Evolutionary conservation across 768 basidiomycete genomes (phyloP), one percentile per base, ranked within the genome.

Genomic region (Suillus subaureus): DNA sequence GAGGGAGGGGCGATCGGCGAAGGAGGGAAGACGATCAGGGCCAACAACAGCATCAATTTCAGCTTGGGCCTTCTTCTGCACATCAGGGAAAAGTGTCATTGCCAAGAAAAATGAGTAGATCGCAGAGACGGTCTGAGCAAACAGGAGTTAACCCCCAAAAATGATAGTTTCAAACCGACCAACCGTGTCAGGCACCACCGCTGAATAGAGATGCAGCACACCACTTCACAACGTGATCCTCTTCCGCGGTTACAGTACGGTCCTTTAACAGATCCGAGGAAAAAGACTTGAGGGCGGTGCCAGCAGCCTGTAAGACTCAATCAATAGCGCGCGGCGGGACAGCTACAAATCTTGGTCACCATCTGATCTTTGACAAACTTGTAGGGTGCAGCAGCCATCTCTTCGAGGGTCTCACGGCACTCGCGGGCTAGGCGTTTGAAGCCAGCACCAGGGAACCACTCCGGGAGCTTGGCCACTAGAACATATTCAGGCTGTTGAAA

Each of bases 111-210:
- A 75, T 2, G 70, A 64, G 45, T 69, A 52, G 18, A 67, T 31
- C 2, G 71, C 40, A 18, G 72, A 67, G 39, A 69, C 65, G 2
- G 61, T n/a, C 74, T 70, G 28, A 18, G 9, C 0, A 18, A 52
- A 70, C 26, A 1, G 28, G 16, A 21, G 2, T 23, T 2, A 7
- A 15, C 63, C 13, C 57, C 11, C 0, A 7, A 43, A 75, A 1
- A 23, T 15, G n/a, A 13, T 49, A 4, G 11, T 45, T 83, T 83
- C 1, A 81, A 72, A 28, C 65, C 1, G 77, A 42, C 18, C 1
- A 31, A 70, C 71, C 57, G 86, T 86, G 67, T 87, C 85, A n/a
- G 0, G 85, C 82, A 11, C 81, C 84, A 61, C 81, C 73, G 67
- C 49, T 4, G 61, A 63, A 70, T 12, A 69, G 7, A 4, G 4